Base-by-base conservation (phyloP, 1,139 yeast genomes). In the Pichia inconspicua region DNA sequence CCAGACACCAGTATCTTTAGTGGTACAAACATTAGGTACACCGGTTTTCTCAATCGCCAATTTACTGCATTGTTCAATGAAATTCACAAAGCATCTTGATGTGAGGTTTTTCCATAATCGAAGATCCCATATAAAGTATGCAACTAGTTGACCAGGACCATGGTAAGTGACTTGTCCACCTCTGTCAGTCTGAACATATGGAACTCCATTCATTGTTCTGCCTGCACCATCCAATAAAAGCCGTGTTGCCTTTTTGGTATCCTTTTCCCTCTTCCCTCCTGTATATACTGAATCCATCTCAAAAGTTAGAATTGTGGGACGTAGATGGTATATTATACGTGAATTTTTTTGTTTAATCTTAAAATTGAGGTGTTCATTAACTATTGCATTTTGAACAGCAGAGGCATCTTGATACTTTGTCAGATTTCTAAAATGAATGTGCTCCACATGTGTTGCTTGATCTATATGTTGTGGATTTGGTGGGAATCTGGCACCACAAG, bases 81-180 rank as follows among this genome's bases (percentile, higher is more conserved):
- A 74, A 3, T 84, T 73, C 1, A 94, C 92, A 61, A 80, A 86
- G 64, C 95, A 87, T 57, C 81, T 76, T 0, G 89, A 83, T 0
- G 86, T 74, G 41, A 89, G 69, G 44, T 75, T 67, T 38, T 66
- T 59, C 58, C 85, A 84, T 42, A 77, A 73, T 53, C 75, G 73
- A 48, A 92, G 70, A 63, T 92, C 97, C 41, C 94, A 53, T 3
- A 94, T 74, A 17, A 94, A 82, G 61, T 90, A 94, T 3, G 88
- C 81, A 4, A 90, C 96, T 42, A 89, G 65, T 65, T 94, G 99
- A 0, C 98, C 98, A 2, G 90, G 83, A 0, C 97, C 97, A 67
- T 94, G 99, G 74, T 88, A 94, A 0, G 98, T 92, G 1, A 92
- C 80, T 63, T 92, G 95, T 0, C 99, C 99, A n/a, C 99, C 99